Conservation (phyloP, 2,329 filamentous ascomycete species). For the Botrytis paeoniae region DNA sequence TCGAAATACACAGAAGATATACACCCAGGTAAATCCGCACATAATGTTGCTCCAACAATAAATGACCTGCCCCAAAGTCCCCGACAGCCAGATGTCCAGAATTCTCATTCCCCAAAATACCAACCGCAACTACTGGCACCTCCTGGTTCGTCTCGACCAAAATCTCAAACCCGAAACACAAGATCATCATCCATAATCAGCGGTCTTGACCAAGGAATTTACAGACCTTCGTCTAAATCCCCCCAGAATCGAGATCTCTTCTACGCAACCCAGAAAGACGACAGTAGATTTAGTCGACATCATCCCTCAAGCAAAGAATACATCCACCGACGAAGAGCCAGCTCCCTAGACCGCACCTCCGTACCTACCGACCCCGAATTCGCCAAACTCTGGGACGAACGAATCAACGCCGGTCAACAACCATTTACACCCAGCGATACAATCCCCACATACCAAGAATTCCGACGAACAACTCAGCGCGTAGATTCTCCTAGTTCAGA, state of each 20-base stretch:
- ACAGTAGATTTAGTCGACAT: not conserved
- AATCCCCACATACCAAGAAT: conserved; percentile 2
- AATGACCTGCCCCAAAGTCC: not conserved
- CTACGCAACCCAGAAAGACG: conserved; percentile 7
- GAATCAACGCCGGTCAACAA: not conserved
- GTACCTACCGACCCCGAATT: not conserved
- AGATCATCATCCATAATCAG: conserved; percentile 2
- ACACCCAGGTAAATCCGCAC: not conserved
- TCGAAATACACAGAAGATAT: not conserved
- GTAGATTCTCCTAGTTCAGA: not conserved
- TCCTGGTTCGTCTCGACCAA: not conserved
- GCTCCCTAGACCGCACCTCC: not conserved
- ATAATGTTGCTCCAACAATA: not conserved
- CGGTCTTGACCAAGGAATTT: not conserved
- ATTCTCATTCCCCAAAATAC: not conserved
- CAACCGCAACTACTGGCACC: not conserved
- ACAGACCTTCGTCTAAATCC: not conserved
- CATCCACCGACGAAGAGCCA: not conserved
- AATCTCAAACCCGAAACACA: not conserved
- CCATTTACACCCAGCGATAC: not conserved
- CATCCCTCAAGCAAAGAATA: not conserved
- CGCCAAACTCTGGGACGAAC: not conserved
- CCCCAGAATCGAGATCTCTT: not conserved
- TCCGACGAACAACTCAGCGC: not conserved
- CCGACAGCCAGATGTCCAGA: not conserved